Evolutionary conservation across 768 basidiomycete genomes (phyloP).

Genomic region (Agaricus bisporus): DNA sequence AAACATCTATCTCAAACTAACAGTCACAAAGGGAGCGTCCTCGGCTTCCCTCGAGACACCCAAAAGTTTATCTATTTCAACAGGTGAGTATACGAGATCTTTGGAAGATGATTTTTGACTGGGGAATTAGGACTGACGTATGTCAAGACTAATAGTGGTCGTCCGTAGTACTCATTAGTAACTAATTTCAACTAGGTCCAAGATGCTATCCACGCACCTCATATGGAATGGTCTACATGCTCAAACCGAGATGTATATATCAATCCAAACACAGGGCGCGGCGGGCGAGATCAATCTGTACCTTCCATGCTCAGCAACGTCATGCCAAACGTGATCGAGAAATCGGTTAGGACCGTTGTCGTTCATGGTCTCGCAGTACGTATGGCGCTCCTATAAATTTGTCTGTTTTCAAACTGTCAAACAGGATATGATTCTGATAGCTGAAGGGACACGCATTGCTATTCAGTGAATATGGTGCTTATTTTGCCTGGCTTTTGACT

Average conservation of each 20-base stretch:
- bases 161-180: not conserved
- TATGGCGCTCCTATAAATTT: constrained; percentile 46
- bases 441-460: constrained; percentile 65
- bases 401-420: constrained; percentile 12
- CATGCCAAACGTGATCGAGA: constrained; percentile 72
- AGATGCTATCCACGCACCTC: constrained; percentile 64
- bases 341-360: constrained; percentile 61
- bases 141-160: not conserved
- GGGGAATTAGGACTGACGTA: constrained; percentile 4
- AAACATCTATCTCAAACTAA: not conserved
- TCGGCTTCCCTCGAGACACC: constrained; percentile 62
- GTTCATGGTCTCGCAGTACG: constrained; percentile 68
- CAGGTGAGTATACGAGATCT: constrained; percentile 20
- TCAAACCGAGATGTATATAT: constrained; percentile 55
- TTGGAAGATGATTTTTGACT: not conserved
- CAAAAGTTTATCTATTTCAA: constrained; percentile 71
- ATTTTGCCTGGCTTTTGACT: constrained; percentile 14
- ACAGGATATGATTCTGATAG: constrained; percentile 60
- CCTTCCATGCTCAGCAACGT: constrained; percentile 48
- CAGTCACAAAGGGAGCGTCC: constrained; percentile 48
- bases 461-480: constrained; percentile 46
- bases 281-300: constrained; percentile 49
- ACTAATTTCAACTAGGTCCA: constrained; percentile 47
- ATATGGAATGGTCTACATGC: constrained; percentile 57
- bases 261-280: constrained; percentile 46